Conservation (phyloP, 805 yeast genomes). For the Lipomyces oligophaga region DNA sequence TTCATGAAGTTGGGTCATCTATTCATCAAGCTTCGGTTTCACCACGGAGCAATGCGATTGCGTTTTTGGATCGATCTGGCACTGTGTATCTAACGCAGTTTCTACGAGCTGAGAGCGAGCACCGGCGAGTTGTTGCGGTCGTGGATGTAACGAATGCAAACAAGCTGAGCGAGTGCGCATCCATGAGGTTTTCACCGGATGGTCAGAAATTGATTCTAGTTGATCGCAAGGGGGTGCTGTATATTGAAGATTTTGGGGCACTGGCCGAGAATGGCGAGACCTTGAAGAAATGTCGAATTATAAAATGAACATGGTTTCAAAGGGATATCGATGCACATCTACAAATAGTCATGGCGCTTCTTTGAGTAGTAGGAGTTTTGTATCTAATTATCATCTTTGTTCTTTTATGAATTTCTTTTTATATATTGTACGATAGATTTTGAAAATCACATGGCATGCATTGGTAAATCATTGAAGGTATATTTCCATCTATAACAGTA, state of each 20-base stretch:
- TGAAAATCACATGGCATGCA: too few relatives aligned
- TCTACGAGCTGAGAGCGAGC: conserved; percentile 51
- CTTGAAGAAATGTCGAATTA: conserved; percentile 26
- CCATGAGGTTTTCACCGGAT: conserved; percentile 67
- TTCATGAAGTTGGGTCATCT: conserved; percentile 76
- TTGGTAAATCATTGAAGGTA: too few relatives aligned
- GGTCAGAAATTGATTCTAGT: conserved; percentile 75
- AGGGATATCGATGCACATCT: too few relatives aligned
- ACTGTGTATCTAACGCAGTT: conserved; percentile 57
- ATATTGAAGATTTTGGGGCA: conserved; percentile 82
- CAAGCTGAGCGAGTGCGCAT: conserved; percentile 71
- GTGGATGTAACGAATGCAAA: conserved; percentile 78
- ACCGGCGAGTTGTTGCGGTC: conserved; percentile 58
- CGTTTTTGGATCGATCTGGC: conserved; percentile 76
- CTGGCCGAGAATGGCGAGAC: conserved; percentile 42
- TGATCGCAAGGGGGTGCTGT: conserved; percentile 76
- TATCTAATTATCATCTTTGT: neutral
- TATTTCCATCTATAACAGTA: too few relatives aligned
- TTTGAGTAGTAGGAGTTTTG: neutral
- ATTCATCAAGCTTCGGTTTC: conserved; percentile 73
- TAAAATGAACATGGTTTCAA: conserved; percentile 12
- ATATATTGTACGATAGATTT: too few relatives aligned
- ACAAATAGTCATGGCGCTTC: neutral
- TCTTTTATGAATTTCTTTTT: neutral
- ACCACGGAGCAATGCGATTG: conserved; percentile 83